Percentiles rank a stretch among this genome's conserved stretches.
These are phyloP conservation scores for Fusarium bulbicola DNA, from an alignment of 2,329 filamentous ascomycete genomes.

Conservation along the genomic window DNA sequence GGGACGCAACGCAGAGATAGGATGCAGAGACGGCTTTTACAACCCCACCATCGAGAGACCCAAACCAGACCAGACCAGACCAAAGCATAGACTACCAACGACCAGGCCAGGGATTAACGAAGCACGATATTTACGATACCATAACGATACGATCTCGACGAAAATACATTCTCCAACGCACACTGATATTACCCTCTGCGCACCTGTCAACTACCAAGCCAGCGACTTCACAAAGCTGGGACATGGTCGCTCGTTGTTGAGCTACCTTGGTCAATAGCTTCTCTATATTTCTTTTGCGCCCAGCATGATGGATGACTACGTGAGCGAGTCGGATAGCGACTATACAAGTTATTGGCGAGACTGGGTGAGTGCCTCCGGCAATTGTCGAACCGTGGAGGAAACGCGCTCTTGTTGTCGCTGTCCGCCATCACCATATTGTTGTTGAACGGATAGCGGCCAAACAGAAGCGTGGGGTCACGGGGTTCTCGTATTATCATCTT, in stretches of 20 bases:
- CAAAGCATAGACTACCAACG: constrained; percentile 8
- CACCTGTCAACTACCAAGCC: constrained; percentile 7
- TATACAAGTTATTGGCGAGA: constrained; percentile 99
- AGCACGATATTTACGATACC: constrained; percentile 18
- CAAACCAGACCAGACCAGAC: constrained; percentile 1
- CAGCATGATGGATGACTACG: constrained; percentile 89
- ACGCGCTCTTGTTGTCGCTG: constrained; percentile 2
- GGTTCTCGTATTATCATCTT: not conserved
- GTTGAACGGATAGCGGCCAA: not conserved
- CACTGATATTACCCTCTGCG: constrained; percentile 12
- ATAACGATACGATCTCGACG: constrained; percentile 4
- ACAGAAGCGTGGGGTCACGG: constrained; percentile 21
- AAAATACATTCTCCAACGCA: constrained; percentile 1
- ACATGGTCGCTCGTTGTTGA: constrained; percentile 44
- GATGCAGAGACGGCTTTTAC: constrained; percentile 30
- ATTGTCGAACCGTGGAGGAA: not conserved
- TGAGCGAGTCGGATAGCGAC: constrained; percentile 97
- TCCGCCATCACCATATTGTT: not conserved
- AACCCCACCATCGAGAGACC: constrained; percentile 34
- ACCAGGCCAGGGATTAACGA: constrained; percentile 22
- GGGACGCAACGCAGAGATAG: constrained; percentile 6
- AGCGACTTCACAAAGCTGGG: constrained; percentile 25
- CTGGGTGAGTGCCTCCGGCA: constrained; percentile 76
- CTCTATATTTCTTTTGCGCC: constrained; percentile 14
- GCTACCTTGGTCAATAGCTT: constrained; percentile 27